Conservation (phyloP, 768 basidiomycete genomes). For the Lactarius evosmus region DNA sequence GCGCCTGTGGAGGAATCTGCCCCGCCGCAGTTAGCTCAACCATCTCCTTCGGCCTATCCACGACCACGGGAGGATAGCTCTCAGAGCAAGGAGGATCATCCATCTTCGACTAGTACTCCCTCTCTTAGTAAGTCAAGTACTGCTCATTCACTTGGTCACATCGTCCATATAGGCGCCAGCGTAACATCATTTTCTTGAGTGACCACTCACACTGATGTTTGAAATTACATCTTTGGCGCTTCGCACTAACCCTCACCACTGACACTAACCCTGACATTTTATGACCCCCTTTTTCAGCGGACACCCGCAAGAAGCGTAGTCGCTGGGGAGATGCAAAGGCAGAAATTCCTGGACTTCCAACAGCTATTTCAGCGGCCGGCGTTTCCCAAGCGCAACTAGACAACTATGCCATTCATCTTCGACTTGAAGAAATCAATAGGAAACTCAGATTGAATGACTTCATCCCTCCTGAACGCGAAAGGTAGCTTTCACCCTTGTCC, state of each 20-base stretch:
- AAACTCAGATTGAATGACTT: constrained; percentile 93
- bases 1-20: constrained; percentile 77
- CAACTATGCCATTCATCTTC: constrained; percentile 94
- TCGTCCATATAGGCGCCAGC: constrained; percentile 27
- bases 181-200: constrained; percentile 20
- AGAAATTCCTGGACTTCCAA: constrained; percentile 89
- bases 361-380: constrained; percentile 88
- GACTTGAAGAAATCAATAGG: constrained; percentile 96
- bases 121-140: constrained; percentile 65
- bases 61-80: constrained; percentile 52
- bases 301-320: constrained; percentile 92
- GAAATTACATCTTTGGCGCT: constrained; percentile 30
- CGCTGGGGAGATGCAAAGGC: constrained; percentile 96
- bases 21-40: constrained; percentile 83
- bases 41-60: constrained; percentile 83
- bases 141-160: constrained; percentile 33
- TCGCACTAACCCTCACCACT: constrained; percentile 39
- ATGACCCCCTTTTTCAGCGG: constrained; percentile 53
- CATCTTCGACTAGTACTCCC: constrained; percentile 47
- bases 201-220: constrained; percentile 17
- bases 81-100: constrained; percentile 59
- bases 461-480: constrained; percentile 91
- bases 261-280: constrained; percentile 57
- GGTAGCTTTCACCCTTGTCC: constrained; percentile 44
- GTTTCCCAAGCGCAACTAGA: constrained; percentile 96